phyloP scores from a whole-genome alignment of 169 alveolate species.

The Cyclospora cayetanensis region DNA sequence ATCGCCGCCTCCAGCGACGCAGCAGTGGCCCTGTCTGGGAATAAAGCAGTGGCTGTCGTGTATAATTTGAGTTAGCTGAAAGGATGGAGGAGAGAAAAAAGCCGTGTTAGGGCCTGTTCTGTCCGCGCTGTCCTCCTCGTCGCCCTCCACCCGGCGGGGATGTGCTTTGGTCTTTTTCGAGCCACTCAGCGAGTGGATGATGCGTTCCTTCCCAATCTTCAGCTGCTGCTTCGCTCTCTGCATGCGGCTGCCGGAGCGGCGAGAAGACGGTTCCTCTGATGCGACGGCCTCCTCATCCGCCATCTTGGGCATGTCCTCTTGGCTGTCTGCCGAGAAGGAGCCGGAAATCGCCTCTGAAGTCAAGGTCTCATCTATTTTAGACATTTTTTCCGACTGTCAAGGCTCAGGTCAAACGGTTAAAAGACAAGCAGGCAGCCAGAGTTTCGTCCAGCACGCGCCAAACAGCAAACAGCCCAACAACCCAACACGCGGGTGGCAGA shows the following conservation, averaged over 20 bases:
- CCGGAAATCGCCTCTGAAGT: neutral
- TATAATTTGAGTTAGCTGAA: constrained; percentile 62
- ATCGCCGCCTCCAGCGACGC: constrained; percentile 62
- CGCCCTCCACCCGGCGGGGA: constrained; percentile 22
- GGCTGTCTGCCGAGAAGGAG: constrained; percentile 36
- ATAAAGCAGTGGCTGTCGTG: constrained; percentile 64
- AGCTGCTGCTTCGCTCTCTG: constrained; percentile 44
- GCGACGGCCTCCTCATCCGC: constrained; percentile 1
- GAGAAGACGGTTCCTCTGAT: neutral
- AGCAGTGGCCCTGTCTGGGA: constrained; percentile 53
- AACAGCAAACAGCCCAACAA: too few relatives aligned
- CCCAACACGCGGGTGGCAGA: too few relatives aligned
- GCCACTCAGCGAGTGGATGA: constrained; percentile 24
- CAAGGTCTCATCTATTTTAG: neutral
- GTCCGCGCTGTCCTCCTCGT: neutral
- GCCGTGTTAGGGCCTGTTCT: constrained; percentile 58
- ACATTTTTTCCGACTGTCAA: too few relatives aligned
- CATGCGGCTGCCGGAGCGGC: constrained; percentile 22
- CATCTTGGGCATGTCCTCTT: neutral
- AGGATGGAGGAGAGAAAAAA: constrained; percentile 68
- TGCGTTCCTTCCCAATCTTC: neutral
- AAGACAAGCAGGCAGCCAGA: too few relatives aligned
- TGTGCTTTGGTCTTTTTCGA: constrained; percentile 4
- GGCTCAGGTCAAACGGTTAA: too few relatives aligned
- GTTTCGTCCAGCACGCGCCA: too few relatives aligned